These are phyloP conservation scores for Russula ochroleuca DNA, from an alignment of 768 basidiomycete species.

Conservation along the genomic window DNA sequence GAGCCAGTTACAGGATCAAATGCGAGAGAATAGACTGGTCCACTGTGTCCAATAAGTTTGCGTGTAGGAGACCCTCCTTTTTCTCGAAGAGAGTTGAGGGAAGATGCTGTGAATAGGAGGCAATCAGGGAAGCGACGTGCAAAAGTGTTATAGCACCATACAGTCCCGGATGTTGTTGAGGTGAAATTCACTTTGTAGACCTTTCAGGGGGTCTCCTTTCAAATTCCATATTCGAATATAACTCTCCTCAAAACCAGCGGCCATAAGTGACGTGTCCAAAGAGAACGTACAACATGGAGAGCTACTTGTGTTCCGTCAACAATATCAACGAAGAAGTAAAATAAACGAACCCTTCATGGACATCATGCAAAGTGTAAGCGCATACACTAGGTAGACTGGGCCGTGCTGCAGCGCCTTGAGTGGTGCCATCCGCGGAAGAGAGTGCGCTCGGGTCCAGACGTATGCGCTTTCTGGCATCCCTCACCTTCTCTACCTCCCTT, in stretches of 20 bases:
- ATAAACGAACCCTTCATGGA: constrained; percentile 79
- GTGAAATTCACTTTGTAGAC: constrained; percentile 71
- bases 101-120: constrained; percentile 43
- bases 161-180: constrained; percentile 63
- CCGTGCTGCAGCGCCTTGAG: constrained; percentile 54
- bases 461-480: constrained; percentile 90
- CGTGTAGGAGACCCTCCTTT: constrained; percentile 80
- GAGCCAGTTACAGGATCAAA: constrained; percentile 93
- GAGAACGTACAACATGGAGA: constrained; percentile 87
- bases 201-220: constrained; percentile 84
- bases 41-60: constrained; percentile 96
- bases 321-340: constrained; percentile 4
- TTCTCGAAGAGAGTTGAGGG: constrained; percentile 64
- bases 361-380: constrained; percentile 91
- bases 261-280: constrained; percentile 85
- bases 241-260: constrained; percentile 93
- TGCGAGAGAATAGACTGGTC: constrained; percentile 89
- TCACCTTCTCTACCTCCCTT: constrained; percentile 82
- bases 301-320: constrained; percentile 39
- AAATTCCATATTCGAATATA: constrained; percentile 93
- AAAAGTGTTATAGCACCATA: constrained; percentile 36
- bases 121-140: background rate
- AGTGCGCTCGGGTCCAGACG: constrained; percentile 74
- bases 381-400: constrained; percentile 88
- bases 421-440: constrained; percentile 51